Evolutionary conservation across 2,329 filamentous ascomycete genomes (phyloP), one percentile per base, ranked within the genome.

Genomic region (Colletotrichum sp.): DNA sequence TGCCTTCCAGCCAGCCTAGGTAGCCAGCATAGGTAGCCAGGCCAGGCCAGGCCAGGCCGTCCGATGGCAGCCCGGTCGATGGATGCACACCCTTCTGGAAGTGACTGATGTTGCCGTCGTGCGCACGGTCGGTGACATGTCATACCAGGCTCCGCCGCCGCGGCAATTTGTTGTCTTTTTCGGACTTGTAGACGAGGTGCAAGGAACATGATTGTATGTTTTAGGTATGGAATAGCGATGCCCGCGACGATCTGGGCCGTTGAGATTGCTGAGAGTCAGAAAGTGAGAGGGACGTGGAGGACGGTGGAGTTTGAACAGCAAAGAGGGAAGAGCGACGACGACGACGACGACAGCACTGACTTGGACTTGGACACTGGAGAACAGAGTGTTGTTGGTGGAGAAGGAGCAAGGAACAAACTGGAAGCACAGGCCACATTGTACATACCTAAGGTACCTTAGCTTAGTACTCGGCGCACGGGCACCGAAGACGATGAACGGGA

Each of bases 201-300:
- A 33, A 63, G 43, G 64, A 43, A 31, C 16, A 58, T 29, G 21
- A 66, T 38, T 29, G 55, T 61, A 15, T 43, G 43, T 51, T 47
- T 33, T 68, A 13, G 24, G 24, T 59, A 54, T 47, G 65, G 55
- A 68, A 61, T n/a, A 38, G 54, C 21, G 38, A 73, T 71, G 67
- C 62, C 62, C 18, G 71, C n/a, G 62, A n/a, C 55, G 67, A 73
- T 73, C 68, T 72, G 62, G 55, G 54, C 66, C 36, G 51, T 61
- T 51, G 43, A 54, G 21, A 59, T 47, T 63, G n/a, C 33, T 33
- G 31, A 34, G 29, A 33, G 57, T 51, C 43, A 21, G 43, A 51
- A n/a, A 51, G 43, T 13, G 43, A 51, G 43, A 43, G n/a, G 43
- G 43, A 47, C 43, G 43, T 13, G n/a, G 43, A 51, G 43, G 43